Evolutionary conservation across 1,139 yeast genomes (phyloP), one percentile per base, ranked within the genome.

Genomic region (Sugiyamaella castrensis): DNA sequence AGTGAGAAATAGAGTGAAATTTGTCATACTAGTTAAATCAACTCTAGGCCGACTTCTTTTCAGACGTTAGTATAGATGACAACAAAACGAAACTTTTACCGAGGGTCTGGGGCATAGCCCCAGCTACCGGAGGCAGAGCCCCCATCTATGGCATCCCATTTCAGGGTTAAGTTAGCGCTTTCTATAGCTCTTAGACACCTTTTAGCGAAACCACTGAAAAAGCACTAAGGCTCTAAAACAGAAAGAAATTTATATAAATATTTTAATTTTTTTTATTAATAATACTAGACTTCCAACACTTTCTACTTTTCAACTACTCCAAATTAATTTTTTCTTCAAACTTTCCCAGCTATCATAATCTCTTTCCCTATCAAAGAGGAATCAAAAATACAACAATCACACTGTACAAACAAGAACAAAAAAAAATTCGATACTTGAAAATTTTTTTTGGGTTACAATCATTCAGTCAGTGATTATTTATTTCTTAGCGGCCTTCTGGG

Each of bases 401-500:
- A n/a, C n/a, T n/a, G n/a, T n/a, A n/a, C 6, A 27, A 39, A 32
- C 38, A 26, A 33, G 35, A 31, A 36, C 32, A n/a, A 37, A 42
- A 51, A 27, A 36, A 40, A 46, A 44, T 47, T 35, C 8, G 8
- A 37, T 33, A 37, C 15, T 45, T 42, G 13, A n/a, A 42, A 42
- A n/a, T n/a, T 36, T 30, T 24, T 33, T 2, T 24, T 28, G 8
- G 24, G 24, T 5, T 15, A 35, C 38, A 35, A 15, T 16, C 38
- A 37, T 12, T 45, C 48, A 45, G 40, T 39, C 40, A 28, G 30
- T 26, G 53, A 47, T 40, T 36, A 53, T 72, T 85, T 91, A 91
- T 84, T 91, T 88, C 91, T 89, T 91, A 74, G 85, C 84, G 77
- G 97, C 97, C 89, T 92, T 92, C 72, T 78, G 83, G 75, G 98